These are phyloP conservation scores for Pleurotus sapidus DNA, from an alignment of 768 basidiomycete genomes.

Conservation along the genomic window DNA sequence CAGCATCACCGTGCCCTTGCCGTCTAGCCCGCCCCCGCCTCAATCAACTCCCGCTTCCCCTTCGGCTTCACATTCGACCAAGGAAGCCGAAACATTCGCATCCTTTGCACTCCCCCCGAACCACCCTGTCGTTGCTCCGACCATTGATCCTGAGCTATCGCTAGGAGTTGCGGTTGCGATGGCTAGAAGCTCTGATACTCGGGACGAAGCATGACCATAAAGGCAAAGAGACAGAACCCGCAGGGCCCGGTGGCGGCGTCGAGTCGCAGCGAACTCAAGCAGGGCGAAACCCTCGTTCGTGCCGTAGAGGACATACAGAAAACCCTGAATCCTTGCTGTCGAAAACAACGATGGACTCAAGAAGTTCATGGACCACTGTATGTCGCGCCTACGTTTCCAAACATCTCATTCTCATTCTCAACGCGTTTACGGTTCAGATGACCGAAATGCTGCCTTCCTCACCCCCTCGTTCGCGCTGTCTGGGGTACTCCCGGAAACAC, in stretches of 20 bases:
- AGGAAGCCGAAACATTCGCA: not conserved
- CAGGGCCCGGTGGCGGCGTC: not conserved
- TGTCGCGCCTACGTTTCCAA: constrained; percentile 18
- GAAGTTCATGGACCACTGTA: constrained; percentile 75
- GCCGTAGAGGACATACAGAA: constrained; percentile 61
- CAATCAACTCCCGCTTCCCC: constrained; percentile 3
- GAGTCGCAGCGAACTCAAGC: constrained; percentile 33
- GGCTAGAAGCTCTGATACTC: constrained; percentile 75
- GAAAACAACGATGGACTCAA: constrained; percentile 69
- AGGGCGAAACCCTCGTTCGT: constrained; percentile 53
- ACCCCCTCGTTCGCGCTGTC: constrained; percentile 77
- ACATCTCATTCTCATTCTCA: not conserved
- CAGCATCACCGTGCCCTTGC: constrained; percentile 25
- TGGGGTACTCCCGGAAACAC: constrained; percentile 44
- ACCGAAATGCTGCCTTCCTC: constrained; percentile 71
- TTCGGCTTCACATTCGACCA: not conserved
- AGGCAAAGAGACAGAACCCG: constrained; percentile 28
- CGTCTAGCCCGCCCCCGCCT: constrained; percentile 16
- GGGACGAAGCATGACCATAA: constrained; percentile 50
- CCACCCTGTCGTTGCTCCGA: constrained; percentile 11
- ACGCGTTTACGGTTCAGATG: constrained; percentile 42
- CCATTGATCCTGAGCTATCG: constrained; percentile 65
- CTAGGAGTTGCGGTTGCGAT: constrained; percentile 74
- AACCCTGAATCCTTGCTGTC: constrained; percentile 51
- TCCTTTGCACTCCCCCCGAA: constrained; percentile 7